Base-by-base conservation (phyloP, 306 rosid species). In the Fagus sylvatica region DNA sequence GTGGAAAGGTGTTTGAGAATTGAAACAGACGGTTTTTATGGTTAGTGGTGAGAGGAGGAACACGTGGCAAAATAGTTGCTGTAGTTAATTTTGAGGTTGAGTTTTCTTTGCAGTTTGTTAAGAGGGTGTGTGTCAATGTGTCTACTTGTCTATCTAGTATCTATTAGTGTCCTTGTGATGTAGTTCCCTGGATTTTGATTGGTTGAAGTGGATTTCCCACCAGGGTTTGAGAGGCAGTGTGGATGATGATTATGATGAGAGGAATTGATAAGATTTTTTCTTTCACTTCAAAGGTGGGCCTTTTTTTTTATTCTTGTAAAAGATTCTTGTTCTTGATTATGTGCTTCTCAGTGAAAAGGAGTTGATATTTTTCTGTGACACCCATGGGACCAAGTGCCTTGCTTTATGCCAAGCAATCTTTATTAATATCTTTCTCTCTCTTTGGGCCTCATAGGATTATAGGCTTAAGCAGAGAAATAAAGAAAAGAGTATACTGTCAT, bases 131-230 rank as follows among this genome's bases (percentile, higher is more conserved):
- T 54, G 81, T 12, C 60, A 73, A 19, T 37, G 75, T 5, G 34
- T 34, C 34, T 34, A 48, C 62, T 36, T 34, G 78, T 76, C 86
- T 84, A 87, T 90, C 91, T 78, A 1, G 85, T 84, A 87, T 90
- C 91, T 78, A 1, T 16, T 80, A 43, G 74, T 78, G 78, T 79
- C 64, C 22, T 75, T 69, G 6, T 48, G 96, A 87, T 89, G 91
- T 88, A 87, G 91, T 80, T 80, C 87, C 76, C 67, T 84, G 87
- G 34, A 79, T 56, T 87, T 86, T 93, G 84, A 93, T 91, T 91
- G 97, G 98, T 40, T 71, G 82, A 40, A 41, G 30, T 60, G 86
- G 98, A 93, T 93, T 91, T 84, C 92, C 55, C 43, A 1, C 57
- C 71, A 77, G 72, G 46, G 55, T 7, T 36, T 9, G 81, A 76